A percentile compares a stretch with the other conserved stretches of the same genome.
Conservation (phyloP, 139 green algal species). For the Tetradesmus lagerheimii region DNA sequence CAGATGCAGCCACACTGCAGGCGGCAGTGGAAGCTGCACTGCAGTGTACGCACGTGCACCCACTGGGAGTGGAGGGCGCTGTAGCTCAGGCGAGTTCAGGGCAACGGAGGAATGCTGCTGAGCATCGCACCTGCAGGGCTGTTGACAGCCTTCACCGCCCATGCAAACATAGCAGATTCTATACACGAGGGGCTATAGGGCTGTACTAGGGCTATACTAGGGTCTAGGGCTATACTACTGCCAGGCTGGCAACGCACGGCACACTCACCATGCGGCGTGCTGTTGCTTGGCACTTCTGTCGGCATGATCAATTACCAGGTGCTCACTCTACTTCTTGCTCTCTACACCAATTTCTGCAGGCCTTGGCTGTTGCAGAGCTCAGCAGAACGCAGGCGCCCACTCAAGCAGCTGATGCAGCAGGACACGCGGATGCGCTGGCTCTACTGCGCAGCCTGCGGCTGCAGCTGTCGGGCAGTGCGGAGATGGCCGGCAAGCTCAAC, state of each 20-base stretch:
- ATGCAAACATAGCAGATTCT: too few relatives aligned
- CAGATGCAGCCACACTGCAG: neutral
- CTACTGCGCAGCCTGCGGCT: conserved; percentile 32
- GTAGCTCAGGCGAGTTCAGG: conserved; percentile 24
- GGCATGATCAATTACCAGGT: too few relatives aligned
- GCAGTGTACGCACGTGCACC: conserved; percentile 60
- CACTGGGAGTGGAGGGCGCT: conserved; percentile 54
- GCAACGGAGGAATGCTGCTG: too few relatives aligned
- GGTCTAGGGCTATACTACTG: too few relatives aligned
- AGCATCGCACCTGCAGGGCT: too few relatives aligned
- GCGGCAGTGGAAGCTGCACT: conserved; percentile 49
- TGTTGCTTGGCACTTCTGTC: too few relatives aligned
- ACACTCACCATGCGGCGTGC: too few relatives aligned
- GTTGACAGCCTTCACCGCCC: too few relatives aligned
- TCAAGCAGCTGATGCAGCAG: neutral
- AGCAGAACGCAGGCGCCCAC: neutral
- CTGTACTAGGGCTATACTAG: too few relatives aligned
- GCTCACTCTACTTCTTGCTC: neutral
- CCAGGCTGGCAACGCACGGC: too few relatives aligned
- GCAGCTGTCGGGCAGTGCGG: neutral
- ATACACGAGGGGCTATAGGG: too few relatives aligned
- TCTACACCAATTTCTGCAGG: neutral
- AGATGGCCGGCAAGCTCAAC: conserved; percentile 44
- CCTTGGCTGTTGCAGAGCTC: neutral
- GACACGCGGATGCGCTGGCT: neutral